Base-by-base conservation (phyloP, 2,329 filamentous ascomycete species). In the Colletotrichum theobromicola region DNA sequence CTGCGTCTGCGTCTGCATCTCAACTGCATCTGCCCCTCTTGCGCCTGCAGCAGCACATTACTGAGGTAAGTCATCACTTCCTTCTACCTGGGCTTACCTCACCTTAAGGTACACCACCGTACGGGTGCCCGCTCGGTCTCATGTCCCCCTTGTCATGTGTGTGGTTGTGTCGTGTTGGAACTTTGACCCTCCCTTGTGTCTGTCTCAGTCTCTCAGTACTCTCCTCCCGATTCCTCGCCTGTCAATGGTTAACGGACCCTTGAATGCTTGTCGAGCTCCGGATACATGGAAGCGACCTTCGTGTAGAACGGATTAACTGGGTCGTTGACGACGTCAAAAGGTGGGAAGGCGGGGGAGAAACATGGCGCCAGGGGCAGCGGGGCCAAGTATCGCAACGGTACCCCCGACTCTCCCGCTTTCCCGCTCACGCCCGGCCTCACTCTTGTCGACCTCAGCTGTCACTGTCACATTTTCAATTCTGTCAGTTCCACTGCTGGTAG, bases 311-410 rank as follows among this genome's bases (percentile, higher is more conserved):
- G 32, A 26, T 53, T 50, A 55, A 46, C 24, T 37, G 18, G 57
- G 37, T 63, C 37, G 42, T 30, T 26, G 35, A 53, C 50, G 35
- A 62, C 64, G 65, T 72, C 37, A 42, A 68, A 67, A 37, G 37
- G 58, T 37, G 37, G 55, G 55, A 62, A 42, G 34, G 62, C 68
- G 60, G 68, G 68, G 58, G 65, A 60, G 61, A 66, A 70, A 65
- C 60, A 65, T 55, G 32, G 21, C 42, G 37, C 42, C 18, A 35
- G 46, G n/a, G 35, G 21, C 53, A 18, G 34, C 30, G 35, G 37
- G 35, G 24, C 55, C 55, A 42, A 37, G 63, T 61, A 50, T 61
- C 69, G 30, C 53, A 67, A 34, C 63, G 63, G 63, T 67, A 50
- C 46, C 50, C 61, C 61, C 63, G 60, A 46, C 46, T 70, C 50